Percentiles rank a stretch among this genome's conserved stretches.
Evolutionary conservation across 306 rosid species (phyloP).

Genomic region (Begonia loranthoides): DNA sequence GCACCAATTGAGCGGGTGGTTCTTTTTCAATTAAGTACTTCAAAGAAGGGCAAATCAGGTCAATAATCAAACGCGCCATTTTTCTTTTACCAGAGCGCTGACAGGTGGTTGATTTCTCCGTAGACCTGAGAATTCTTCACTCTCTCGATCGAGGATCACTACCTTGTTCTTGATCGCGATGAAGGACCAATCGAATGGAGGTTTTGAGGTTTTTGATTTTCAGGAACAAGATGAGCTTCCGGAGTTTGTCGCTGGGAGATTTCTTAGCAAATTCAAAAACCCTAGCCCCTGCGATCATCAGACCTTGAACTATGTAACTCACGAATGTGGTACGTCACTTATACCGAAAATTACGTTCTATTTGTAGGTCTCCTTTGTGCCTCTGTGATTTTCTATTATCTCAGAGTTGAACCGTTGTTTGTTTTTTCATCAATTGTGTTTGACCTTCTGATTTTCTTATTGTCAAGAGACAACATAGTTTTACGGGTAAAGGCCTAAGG

Average conservation of each 20-base stretch:
- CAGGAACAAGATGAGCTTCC: constrained; percentile 37
- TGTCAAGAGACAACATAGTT: too few species aligned
- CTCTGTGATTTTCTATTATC: too few species aligned
- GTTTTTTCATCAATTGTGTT: too few species aligned
- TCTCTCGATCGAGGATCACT: constrained; percentile 11
- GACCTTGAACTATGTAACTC: constrained; percentile 15
- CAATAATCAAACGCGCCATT: too few species aligned
- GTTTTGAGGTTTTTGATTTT: constrained; percentile 46
- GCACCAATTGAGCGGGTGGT: too few species aligned
- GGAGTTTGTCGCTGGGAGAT: constrained; percentile 19
- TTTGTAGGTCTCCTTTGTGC: constrained; percentile 3
- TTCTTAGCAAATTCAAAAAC: constrained; percentile 17
- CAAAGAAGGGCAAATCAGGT: too few species aligned
- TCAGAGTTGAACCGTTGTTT: too few species aligned
- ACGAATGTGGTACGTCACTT: constrained; percentile 30
- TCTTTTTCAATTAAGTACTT: too few species aligned
- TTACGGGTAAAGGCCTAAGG: too few species aligned
- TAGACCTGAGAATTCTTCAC: background rate
- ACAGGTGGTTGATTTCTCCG: too few species aligned
- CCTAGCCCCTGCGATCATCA: constrained; percentile 18
- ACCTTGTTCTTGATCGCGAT: constrained; percentile 19
- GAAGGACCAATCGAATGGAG: constrained; percentile 36
- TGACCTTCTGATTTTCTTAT: too few species aligned
- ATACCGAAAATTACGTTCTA: background rate
- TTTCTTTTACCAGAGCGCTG: too few species aligned